Percentiles rank a stretch among this genome's conserved stretches.
Evolutionary conservation across 139 green algal genomes (phyloP).

Genomic region (Eudorina sp.): DNA sequence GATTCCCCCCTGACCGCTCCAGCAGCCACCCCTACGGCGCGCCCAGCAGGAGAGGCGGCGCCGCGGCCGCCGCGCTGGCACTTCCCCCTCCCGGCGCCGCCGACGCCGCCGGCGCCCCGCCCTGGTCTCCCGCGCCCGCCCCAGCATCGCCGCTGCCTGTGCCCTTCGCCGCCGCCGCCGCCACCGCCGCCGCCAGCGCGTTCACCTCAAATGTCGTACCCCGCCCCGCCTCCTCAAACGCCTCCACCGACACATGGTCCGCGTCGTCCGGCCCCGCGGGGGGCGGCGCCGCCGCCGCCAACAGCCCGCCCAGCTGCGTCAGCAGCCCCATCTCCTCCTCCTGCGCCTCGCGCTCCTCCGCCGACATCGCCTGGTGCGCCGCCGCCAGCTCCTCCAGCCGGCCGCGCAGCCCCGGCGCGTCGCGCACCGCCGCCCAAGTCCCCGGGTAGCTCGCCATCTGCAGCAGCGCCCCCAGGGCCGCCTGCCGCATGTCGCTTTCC

Average conservation of each 20-base stretch:
- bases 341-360: slow-evolving; percentile 54
- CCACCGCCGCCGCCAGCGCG: neutral
- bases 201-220: neutral
- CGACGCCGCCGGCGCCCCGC: neutral
- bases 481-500: slow-evolving; percentile 62
- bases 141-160: no score
- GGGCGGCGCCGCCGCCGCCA: slow-evolving; percentile 45
- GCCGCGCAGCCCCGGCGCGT: slow-evolving; percentile 24
- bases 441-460: slow-evolving; percentile 54
- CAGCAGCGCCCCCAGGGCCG: slow-evolving; percentile 56
- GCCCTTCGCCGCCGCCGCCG: neutral
- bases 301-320: neutral
- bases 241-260: slow-evolving; percentile 49
- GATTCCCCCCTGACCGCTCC: no score
- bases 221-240: slow-evolving; percentile 18
- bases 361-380: slow-evolving; percentile 49
- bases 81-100: neutral
- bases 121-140: slow-evolving; percentile 18
- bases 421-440: slow-evolving; percentile 49
- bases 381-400: slow-evolving; percentile 52
- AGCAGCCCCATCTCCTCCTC: slow-evolving; percentile 27
- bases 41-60: slow-evolving; percentile 17
- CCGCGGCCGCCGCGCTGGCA: neutral
- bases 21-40: neutral
- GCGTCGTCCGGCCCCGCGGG: neutral